A percentile compares a stretch with the other conserved stretches of the same genome.
Evolutionary conservation across 139 green algal species (phyloP).

Genomic region (Prasinococcaceae sp.): DNA sequence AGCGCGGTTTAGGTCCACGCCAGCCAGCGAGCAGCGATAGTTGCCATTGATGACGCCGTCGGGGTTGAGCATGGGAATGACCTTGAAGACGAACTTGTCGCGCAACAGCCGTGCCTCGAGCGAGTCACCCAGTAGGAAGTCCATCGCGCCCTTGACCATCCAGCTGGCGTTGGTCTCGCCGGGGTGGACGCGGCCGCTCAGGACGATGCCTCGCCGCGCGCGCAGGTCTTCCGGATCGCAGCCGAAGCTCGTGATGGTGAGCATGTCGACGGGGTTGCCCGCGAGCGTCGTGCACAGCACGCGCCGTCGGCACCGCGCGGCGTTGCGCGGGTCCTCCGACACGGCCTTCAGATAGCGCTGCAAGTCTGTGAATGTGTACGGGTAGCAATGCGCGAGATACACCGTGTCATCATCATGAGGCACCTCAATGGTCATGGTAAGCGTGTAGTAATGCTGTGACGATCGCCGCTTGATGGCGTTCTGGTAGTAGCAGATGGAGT

Average conservation of each 20-base stretch:
- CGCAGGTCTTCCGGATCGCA: not conserved
- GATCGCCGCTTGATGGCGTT: slow-evolving; percentile 26
- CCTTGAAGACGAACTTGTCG: slow-evolving; percentile 49
- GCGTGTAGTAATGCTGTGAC: slow-evolving; percentile 33
- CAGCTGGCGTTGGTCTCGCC: slow-evolving; percentile 59
- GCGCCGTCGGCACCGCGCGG: no score
- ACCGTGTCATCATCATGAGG: slow-evolving; percentile 34
- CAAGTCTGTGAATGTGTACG: slow-evolving; percentile 53
- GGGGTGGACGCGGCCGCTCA: slow-evolving; percentile 53
- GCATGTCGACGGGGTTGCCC: slow-evolving; percentile 40
- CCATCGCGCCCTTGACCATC: slow-evolving; percentile 56
- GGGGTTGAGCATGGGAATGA: slow-evolving; percentile 60
- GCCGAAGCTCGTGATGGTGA: slow-evolving; percentile 45
- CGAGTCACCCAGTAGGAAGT: slow-evolving; percentile 37
- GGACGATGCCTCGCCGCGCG: slow-evolving; percentile 7
- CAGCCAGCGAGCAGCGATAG: slow-evolving; percentile 47
- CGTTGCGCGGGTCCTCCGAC: no score
- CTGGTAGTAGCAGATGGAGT: slow-evolving; percentile 26
- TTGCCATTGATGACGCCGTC: slow-evolving; percentile 41
- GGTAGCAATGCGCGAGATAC: slow-evolving; percentile 49
- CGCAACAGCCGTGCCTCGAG: slow-evolving; percentile 35
- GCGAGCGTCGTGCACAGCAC: slow-evolving; percentile 38
- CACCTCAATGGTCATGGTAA: slow-evolving; percentile 32
- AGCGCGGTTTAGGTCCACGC: slow-evolving; percentile 53
- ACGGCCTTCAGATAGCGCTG: slow-evolving; percentile 34